Conservation (phyloP, 2,329 filamentous ascomycete species). For the Hypocrella siamensis region DNA sequence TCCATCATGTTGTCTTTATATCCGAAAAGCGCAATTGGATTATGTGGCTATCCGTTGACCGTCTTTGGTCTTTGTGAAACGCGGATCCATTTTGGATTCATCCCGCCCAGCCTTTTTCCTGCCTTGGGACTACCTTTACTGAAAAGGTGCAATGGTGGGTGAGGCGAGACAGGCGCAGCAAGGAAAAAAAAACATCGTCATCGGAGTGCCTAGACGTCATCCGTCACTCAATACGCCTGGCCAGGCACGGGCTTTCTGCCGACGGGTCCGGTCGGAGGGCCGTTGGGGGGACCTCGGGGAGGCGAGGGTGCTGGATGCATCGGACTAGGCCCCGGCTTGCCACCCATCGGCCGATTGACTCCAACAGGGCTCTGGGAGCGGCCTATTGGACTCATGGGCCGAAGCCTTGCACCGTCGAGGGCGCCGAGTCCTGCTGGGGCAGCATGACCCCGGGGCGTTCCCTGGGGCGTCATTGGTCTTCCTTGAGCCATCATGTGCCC, state of each 20-base stretch:
- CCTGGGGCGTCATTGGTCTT: conserved; percentile 5
- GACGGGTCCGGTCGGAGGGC: conserved; percentile 25
- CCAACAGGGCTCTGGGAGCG: conserved; percentile 26
- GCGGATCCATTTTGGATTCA: too few species aligned
- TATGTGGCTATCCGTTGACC: too few species aligned
- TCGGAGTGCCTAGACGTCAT: too few species aligned
- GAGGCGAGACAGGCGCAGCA: too few species aligned
- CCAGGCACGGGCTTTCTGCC: conserved; percentile 41
- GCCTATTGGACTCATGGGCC: conserved; percentile 26
- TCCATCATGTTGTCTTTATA: too few species aligned
- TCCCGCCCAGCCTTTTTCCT: too few species aligned
- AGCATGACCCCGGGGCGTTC: conserved; percentile 1
- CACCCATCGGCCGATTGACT: conserved; percentile 23
- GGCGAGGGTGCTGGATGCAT: conserved; percentile 15
- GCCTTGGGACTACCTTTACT: too few species aligned
- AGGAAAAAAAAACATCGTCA: too few species aligned
- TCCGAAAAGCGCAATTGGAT: too few species aligned
- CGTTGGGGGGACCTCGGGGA: conserved; percentile 18
- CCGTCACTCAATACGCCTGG: conserved; percentile 28
- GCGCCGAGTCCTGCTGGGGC: conserved; percentile 9
- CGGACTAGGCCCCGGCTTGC: conserved; percentile 24
- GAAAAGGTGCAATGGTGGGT: too few species aligned
- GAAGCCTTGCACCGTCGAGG: conserved; percentile 6
- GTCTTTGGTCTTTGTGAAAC: too few species aligned
- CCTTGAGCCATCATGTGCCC: conserved; percentile 23